Percentiles rank a stretch among this genome's conserved stretches.
These are phyloP conservation scores for Lentithecium fluviatile DNA, from an alignment of 495 filamentous ascomycete species.

Conservation along the genomic window DNA sequence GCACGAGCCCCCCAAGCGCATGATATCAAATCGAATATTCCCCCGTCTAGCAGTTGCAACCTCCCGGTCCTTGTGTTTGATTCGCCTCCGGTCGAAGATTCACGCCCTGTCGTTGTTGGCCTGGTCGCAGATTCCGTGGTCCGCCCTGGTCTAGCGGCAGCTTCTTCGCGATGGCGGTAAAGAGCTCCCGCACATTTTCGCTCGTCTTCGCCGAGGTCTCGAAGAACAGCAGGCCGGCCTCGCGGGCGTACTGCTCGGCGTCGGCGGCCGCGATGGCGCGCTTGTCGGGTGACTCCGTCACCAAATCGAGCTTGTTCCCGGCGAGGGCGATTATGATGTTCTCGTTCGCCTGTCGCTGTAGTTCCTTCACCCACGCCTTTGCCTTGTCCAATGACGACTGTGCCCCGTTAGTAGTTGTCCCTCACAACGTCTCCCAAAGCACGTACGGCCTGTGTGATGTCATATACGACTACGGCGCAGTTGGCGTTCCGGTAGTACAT, in stretches of 20 bases:
- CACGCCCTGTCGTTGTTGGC: conserved; percentile 70
- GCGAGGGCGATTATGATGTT: conserved; percentile 98
- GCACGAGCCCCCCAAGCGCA: conserved; percentile 1
- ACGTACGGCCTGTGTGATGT: conserved; percentile 96
- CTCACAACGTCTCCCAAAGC: not conserved
- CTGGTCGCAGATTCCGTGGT: conserved; percentile 73
- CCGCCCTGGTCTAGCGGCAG: conserved; percentile 92
- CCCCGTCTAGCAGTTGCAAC: conserved; percentile 68
- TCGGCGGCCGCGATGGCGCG: conserved; percentile 83
- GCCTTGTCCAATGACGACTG: conserved; percentile 97
- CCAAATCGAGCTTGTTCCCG: conserved; percentile 95
- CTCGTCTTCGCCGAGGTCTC: conserved; percentile 97
- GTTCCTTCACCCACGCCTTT: conserved; percentile 98
- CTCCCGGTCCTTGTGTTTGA: conserved; percentile 68
- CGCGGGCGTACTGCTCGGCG: conserved; percentile 89
- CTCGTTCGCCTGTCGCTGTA: conserved; percentile 97
- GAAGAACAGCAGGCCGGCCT: conserved; percentile 92
- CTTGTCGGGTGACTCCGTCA: conserved; percentile 86
- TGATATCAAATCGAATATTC: not conserved
- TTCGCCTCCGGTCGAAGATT: conserved; percentile 75
- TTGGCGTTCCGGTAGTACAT: conserved; percentile 99
- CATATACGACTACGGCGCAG: conserved; percentile 98
- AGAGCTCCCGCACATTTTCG: conserved; percentile 91
- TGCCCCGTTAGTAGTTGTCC: conserved; percentile 20
- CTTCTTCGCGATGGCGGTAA: conserved; percentile 98